A percentile compares a stretch with the other conserved stretches of the same genome.
Evolutionary conservation across 768 basidiomycete species (phyloP).

Genomic region (Leccinum pellstonianum): DNA sequence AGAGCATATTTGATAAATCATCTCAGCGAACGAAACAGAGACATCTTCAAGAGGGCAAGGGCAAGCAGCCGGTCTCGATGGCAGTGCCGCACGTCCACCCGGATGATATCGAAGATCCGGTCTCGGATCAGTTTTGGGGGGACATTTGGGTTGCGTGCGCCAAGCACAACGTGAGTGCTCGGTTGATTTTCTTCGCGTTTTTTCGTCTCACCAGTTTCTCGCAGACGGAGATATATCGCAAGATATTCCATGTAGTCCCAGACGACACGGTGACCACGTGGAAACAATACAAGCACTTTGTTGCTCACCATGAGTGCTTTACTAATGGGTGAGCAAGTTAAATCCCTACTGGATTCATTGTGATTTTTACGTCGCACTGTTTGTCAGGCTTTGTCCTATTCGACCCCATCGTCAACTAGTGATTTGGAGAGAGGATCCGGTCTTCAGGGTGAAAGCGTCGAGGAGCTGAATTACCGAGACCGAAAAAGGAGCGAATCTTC

Average conservation of each 20-base stretch:
- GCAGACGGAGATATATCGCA: conserved; percentile 93
- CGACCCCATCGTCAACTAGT: conserved; percentile 47
- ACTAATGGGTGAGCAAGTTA: conserved; percentile 57
- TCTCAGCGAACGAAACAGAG: conserved; percentile 57
- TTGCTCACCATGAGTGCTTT: conserved; percentile 70
- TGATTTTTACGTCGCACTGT: conserved; percentile 4
- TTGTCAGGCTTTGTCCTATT: conserved; percentile 40
- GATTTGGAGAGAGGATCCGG: conserved; percentile 47
- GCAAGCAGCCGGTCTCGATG: conserved; percentile 60
- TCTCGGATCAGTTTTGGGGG: conserved; percentile 86
- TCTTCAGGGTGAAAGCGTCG: conserved; percentile 15
- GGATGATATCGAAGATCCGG: conserved; percentile 83
- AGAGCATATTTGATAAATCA: conserved; percentile 47
- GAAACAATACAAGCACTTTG: conserved; percentile 92
- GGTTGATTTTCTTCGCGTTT: neutral
- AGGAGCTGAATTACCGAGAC: conserved; percentile 21
- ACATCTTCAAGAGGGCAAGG: conserved; percentile 49
- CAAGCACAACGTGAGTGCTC: conserved; percentile 73
- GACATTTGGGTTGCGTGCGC: conserved; percentile 86
- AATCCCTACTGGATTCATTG: neutral
- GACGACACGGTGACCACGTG: conserved; percentile 93
- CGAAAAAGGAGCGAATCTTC: conserved; percentile 22
- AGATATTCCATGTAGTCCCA: conserved; percentile 91
- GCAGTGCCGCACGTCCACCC: conserved; percentile 72
- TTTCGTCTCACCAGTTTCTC: conserved; percentile 5